These are phyloP conservation scores for Cicer judaicum DNA, from an alignment of 306 rosid genomes.

Conservation along the genomic window DNA sequence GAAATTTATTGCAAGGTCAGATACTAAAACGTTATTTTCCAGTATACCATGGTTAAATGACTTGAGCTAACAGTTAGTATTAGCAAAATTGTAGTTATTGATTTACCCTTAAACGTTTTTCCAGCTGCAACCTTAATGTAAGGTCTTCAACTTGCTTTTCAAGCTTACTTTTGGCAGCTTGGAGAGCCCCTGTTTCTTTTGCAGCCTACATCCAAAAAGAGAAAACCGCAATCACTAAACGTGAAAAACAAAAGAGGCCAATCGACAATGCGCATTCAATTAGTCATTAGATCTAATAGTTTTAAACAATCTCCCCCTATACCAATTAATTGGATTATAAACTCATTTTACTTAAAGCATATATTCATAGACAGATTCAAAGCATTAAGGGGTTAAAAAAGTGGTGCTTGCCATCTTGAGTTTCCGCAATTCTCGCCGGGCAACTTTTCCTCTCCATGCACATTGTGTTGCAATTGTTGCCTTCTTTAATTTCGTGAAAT, in stretches of 20 bases:
- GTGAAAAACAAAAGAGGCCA: constrained; percentile 20
- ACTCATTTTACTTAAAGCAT: background rate
- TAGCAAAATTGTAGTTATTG: constrained; percentile 40
- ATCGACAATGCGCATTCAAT: background rate
- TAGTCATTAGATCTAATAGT: background rate
- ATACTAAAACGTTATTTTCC: background rate
- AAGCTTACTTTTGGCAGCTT: constrained; percentile 98
- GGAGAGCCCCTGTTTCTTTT: constrained; percentile 98
- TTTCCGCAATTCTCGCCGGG: constrained; percentile 72
- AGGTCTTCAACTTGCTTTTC: constrained; percentile 99
- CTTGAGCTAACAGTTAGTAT: constrained; percentile 11
- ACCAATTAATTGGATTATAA: too few species aligned
- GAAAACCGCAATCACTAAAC: background rate
- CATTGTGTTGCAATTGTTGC: constrained; percentile 82
- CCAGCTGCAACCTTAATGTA: constrained; percentile 91
- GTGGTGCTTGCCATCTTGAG: constrained; percentile 76
- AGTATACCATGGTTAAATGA: constrained; percentile 17
- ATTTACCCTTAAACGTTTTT: constrained; percentile 91
- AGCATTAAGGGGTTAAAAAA: constrained; percentile 9
- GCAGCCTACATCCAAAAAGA: constrained; percentile 70
- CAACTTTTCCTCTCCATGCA: constrained; percentile 91
- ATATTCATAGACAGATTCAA: background rate
- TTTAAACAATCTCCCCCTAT: constrained; percentile 11
- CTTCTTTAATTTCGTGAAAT: constrained; percentile 65
- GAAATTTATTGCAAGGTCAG: constrained; percentile 42